Base-by-base conservation (phyloP, 2,329 filamentous ascomycete species). In the Fusarium keratoplasticum region DNA sequence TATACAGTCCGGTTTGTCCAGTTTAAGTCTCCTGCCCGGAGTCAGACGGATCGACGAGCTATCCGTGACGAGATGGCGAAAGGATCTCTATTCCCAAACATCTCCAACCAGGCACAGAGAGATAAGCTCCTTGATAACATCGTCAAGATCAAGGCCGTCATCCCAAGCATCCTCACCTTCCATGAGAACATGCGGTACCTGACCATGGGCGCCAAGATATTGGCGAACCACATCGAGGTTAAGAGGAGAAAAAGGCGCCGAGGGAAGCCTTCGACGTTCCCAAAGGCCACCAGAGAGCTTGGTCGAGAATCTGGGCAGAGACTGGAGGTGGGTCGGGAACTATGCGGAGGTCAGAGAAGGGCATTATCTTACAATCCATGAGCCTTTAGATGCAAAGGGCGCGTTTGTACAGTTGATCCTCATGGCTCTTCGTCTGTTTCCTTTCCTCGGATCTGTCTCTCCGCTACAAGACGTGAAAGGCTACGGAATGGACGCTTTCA, bases 121-220 rank as follows among this genome's bases (percentile, higher is more conserved):
- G n/a, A 50, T 14, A 61, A 18, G 33, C 31, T 65, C 10, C 22
- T 54, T 9, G 25, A 42, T 11, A 69, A 69, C 16, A 40, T 69
- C 25, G 16, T 69, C 6, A 27, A 27, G n/a, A 40, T 69, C 9
- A n/a, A 44, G 18, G 40, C 31, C 5, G 13, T 69, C 3, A 61
- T 69, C 6, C 61, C 57, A 16, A 69, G 47, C 16, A 20, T 65
- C 16, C n/a, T 57, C 2, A 69, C 62, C 14, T 69, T 69, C 22
- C 35, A 66, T 14, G 33, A 66, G 27, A 66, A 66, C 27, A 69
- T 69, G 33, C 38, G 36, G 16, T 69, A 69, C n/a, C 31, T 69
- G 2, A 66, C 47, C 13, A 47, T 59, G 9, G 57, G 55, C 2
- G 66, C 57, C 13, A 69, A 54, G 25, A 66, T 69, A 44, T 35